These are phyloP conservation scores for Plantago rigida DNA, from an alignment of 305 asterid species.

Conservation along the genomic window DNA sequence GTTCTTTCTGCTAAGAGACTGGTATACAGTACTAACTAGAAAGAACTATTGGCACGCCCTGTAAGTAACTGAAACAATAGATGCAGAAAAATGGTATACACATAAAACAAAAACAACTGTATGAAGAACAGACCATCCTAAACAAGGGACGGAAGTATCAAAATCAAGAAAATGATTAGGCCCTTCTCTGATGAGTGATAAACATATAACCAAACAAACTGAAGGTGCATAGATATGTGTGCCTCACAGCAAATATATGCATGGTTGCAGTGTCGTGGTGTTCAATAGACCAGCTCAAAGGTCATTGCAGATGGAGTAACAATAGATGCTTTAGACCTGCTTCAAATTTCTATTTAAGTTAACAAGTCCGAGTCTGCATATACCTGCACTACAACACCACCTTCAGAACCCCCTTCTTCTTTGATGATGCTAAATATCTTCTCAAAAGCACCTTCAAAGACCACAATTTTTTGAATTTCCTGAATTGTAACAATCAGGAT, in stretches of 20 bases:
- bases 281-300: not conserved
- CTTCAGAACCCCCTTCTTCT: conserved; percentile 95
- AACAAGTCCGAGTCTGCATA: conserved; percentile 3
- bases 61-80: conserved; percentile 8
- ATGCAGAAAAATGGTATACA: conserved; percentile 4
- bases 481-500: conserved; percentile 32
- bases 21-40: conserved; percentile 16
- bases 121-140: not conserved
- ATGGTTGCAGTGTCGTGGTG: not conserved
- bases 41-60: not conserved
- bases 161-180: conserved; percentile 9
- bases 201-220: conserved; percentile 3
- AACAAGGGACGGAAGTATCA: not conserved
- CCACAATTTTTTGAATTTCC: conserved; percentile 97
- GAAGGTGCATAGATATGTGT: conserved; percentile 11
- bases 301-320: not conserved
- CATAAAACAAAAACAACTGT: not conserved
- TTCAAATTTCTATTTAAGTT: not conserved
- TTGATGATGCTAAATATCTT: conserved; percentile 83
- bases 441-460: conserved; percentile 97
- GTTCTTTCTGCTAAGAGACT: conserved; percentile 13
- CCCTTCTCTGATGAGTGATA: conserved; percentile 4
- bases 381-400: conserved; percentile 97
- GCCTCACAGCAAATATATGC: conserved; percentile 10
- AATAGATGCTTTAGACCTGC: no score